phyloP scores from a whole-genome alignment of 129 eudicot species.

The Flaveria ramosissima region DNA sequence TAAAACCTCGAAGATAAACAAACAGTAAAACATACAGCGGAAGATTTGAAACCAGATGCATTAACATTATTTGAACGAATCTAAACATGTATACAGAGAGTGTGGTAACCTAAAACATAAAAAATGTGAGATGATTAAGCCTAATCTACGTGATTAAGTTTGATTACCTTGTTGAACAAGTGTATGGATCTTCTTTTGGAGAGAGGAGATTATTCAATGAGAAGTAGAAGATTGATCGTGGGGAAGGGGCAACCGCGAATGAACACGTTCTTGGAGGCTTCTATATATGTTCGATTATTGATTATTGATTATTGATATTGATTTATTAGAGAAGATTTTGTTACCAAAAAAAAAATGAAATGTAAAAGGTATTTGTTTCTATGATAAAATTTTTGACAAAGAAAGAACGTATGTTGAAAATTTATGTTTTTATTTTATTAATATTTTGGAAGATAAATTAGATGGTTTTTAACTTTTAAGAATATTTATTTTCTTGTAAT shows the following conservation, averaged over 20 bases:
- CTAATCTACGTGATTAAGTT: background rate
- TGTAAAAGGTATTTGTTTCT: no score
- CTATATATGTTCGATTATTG: conserved; percentile 13
- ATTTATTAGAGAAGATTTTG: no score
- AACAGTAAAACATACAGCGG: no score
- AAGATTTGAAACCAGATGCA: conserved; percentile 6
- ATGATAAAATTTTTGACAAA: no score
- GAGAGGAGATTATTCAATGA: background rate
- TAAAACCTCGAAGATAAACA: background rate
- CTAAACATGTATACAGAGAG: background rate
- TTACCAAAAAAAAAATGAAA: no score
- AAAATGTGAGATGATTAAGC: background rate
- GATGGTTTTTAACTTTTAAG: no score
- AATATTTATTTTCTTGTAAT: no score
- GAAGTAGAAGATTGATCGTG: conserved; percentile 1
- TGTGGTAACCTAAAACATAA: background rate
- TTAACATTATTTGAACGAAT: background rate
- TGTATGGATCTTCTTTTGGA: no score
- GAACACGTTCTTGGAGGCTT: conserved; percentile 25
- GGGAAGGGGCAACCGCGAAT: conserved; percentile 26
- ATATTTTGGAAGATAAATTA: no score
- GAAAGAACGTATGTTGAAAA: no score
- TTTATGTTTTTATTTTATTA: no score
- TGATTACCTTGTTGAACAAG: conserved; percentile 7
- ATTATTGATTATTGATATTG: no score